Evolutionary conservation across 352 stramenopile genomes (phyloP), one percentile per base, ranked within the genome.

Genomic region (Aphanomyces astaci): DNA sequence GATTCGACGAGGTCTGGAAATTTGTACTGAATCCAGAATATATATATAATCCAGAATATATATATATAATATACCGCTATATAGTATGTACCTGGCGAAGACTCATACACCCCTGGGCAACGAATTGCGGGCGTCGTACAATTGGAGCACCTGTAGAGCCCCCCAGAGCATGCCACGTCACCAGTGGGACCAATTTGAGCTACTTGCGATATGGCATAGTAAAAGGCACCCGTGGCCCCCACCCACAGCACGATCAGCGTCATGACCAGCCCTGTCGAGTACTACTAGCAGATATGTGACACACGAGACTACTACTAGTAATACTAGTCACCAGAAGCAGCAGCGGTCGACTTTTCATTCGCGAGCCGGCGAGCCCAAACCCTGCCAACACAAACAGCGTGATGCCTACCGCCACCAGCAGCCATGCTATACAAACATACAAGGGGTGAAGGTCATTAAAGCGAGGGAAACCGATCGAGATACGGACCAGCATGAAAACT

Each of bases 401-500:
- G 39, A 84, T 87, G 48, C 84, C 86, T 19, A 87, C 79, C 25
- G 83, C 72, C 56, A 92, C 85, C 56, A 92, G 89, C 46, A 92
- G 72, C 51, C 88, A 66, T 1, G 80, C 80, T 89, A 66, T 15
- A 15, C 13, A n/a, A n/a, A n/a, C n/a, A n/a, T n/a, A n/a, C n/a
- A n/a, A n/a, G n/a, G n/a, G n/a, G n/a, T n/a, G n/a, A n/a, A n/a
- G n/a, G n/a, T n/a, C n/a, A n/a, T 60, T 13, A 72, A 11, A 40
- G 5, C 40, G 13, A 3, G 43, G 5, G 0, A 39, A 45, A 30
- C 28, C 15, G 5, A 27, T 52, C 11, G 33, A 52, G 2, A 55
- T 19, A n/a, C n/a, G n/a, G n/a, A n/a, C n/a, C n/a, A n/a, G 53
- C 13, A 30, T 9, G 17, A 13, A 2, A 10, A 63, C 76, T 11